A percentile compares a stretch with the other conserved stretches of the same genome.
Conservation (phyloP, 345 rosid species). For the Populus tremula region DNA sequence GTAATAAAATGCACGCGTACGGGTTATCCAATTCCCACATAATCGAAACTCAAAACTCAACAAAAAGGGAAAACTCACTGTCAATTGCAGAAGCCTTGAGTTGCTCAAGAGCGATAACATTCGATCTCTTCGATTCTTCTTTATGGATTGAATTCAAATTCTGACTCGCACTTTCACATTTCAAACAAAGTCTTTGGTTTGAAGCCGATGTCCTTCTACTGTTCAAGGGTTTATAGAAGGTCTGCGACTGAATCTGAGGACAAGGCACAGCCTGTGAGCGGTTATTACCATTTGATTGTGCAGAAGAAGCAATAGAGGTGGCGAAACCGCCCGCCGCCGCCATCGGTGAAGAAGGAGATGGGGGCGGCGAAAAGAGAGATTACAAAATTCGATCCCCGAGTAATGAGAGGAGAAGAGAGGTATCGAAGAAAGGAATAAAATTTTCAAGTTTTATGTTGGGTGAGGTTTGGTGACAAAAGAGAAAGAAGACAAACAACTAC, state of each 20-base stretch:
- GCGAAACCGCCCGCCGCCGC: not conserved
- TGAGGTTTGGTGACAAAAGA: not conserved
- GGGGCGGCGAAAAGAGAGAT: not conserved
- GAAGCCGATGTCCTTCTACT: not conserved
- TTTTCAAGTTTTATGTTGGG: not conserved
- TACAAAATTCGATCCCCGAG: not conserved
- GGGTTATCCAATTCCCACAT: not conserved
- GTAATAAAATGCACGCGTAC: not conserved
- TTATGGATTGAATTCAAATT: slow-evolving; percentile 5
- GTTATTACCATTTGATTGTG: not conserved
- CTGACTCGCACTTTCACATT: slow-evolving; percentile 7
- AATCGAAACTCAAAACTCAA: not conserved
- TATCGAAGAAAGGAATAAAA: not conserved
- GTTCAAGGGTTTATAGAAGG: not conserved
- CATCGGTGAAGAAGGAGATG: not conserved
- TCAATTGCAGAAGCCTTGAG: slow-evolving; percentile 22
- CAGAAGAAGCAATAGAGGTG: not conserved
- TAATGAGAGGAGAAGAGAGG: not conserved
- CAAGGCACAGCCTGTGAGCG: not conserved
- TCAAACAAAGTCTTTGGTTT: not conserved
- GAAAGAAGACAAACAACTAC: too few relatives aligned
- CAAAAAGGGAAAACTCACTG: slow-evolving; percentile 6
- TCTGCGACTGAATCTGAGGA: not conserved
- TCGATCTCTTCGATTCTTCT: not conserved
- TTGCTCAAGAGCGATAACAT: slow-evolving; percentile 17